Evolutionary conservation across 768 basidiomycete species (phyloP).

Genomic region (Mycena floridula): DNA sequence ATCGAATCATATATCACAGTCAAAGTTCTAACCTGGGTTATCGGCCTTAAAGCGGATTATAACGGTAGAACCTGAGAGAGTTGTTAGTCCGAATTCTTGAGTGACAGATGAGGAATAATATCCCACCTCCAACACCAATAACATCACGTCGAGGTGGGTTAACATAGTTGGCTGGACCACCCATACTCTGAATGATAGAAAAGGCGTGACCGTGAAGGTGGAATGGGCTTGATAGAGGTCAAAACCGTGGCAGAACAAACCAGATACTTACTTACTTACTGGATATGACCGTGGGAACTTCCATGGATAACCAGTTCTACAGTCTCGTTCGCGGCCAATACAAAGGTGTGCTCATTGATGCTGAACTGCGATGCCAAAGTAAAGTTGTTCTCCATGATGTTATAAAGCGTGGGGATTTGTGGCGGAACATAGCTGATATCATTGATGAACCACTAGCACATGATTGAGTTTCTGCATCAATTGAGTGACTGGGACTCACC

Average conservation of each 20-base stretch:
- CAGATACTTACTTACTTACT: no score
- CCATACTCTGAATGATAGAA: no score
- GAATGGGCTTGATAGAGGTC: conserved; percentile 13
- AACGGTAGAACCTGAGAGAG: no score
- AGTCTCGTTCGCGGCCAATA: conserved; percentile 12
- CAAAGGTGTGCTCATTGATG: conserved; percentile 15
- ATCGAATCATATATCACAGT: no score
- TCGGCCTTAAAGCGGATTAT: no score
- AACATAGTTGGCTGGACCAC: conserved; percentile 14
- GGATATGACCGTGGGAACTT: conserved; percentile 16
- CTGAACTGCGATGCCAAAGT: conserved; percentile 10
- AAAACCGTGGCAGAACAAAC: no score
- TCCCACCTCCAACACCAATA: conserved; percentile 10
- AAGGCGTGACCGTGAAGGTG: conserved; percentile 15
- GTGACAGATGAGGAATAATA: no score
- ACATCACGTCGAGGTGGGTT: conserved; percentile 22
- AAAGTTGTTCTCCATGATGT: conserved; percentile 15
- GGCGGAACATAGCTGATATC: conserved; percentile 15
- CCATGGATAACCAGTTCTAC: conserved; percentile 19
- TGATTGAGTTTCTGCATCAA: not conserved
- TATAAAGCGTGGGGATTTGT: conserved; percentile 15
- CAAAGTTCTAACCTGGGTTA: no score
- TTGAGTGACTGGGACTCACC: not conserved
- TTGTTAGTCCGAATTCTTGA: no score
- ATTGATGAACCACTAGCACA: conserved; percentile 14